Evolutionary conservation across 768 basidiomycete species (phyloP).

Genomic region (Rhizopogon vesiculosus): DNA sequence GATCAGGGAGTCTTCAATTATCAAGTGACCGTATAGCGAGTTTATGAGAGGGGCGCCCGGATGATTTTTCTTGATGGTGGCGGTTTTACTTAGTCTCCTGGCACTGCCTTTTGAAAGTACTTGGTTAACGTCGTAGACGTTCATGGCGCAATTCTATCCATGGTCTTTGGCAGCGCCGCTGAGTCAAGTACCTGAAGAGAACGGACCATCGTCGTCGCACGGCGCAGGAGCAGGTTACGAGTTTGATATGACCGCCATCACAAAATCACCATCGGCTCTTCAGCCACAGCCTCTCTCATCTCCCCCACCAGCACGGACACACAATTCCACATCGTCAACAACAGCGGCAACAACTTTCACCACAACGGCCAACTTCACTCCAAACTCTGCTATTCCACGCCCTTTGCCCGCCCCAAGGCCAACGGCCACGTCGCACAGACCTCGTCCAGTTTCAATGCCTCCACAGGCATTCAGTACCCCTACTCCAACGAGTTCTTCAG

Average conservation of each 20-base stretch:
- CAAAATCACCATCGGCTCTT: constrained; percentile 14
- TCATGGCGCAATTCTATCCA: constrained; percentile 37
- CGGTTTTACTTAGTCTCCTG: constrained; percentile 12
- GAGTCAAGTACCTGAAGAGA: constrained; percentile 49
- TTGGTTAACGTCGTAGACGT: constrained; percentile 13
- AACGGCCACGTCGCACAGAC: constrained; percentile 27
- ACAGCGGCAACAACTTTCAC: constrained; percentile 9
- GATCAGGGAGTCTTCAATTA: not conserved
- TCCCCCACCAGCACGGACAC: constrained; percentile 8
- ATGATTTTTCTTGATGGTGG: constrained; percentile 10
- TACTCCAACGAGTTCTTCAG: constrained; percentile 25
- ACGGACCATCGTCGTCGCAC: constrained; percentile 36
- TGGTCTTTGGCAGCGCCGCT: constrained; percentile 41
- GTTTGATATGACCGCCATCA: constrained; percentile 55
- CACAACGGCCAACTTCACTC: constrained; percentile 16
- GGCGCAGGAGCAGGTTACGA: constrained; percentile 43
- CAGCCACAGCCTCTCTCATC: constrained; percentile 22
- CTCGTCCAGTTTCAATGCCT: constrained; percentile 73
- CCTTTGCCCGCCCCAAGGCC: constrained; percentile 25
- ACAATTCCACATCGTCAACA: constrained; percentile 1
- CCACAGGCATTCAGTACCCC: constrained; percentile 47
- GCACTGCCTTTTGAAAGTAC: constrained; percentile 16
- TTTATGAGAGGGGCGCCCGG: not conserved
- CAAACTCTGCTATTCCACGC: constrained; percentile 27
- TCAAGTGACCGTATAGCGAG: too few relatives aligned